phyloP scores from a whole-genome alignment of 1,284 basidiomycete genomes.

The Coniophora puteana region DNA sequence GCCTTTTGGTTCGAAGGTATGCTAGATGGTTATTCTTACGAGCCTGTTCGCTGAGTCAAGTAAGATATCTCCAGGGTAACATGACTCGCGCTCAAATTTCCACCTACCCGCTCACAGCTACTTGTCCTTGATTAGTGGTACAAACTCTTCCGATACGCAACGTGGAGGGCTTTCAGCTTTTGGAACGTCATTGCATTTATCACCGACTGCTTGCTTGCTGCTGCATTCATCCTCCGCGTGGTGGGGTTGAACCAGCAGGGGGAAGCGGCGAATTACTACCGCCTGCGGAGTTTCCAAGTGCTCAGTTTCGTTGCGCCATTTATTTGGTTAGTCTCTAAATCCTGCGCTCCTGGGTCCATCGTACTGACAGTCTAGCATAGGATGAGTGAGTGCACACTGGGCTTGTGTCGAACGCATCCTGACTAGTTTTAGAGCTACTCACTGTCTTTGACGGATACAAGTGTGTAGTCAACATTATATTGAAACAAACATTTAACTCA shows the following conservation, averaged over 20 bases:
- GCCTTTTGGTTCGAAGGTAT: slow-evolving; percentile 78
- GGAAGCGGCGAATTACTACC: slow-evolving; percentile 38
- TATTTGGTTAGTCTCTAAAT: slow-evolving; percentile 71
- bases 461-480: slow-evolving; percentile 32
- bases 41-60: slow-evolving; percentile 5
- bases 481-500: slow-evolving; percentile 1
- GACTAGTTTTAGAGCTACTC: slow-evolving; percentile 54
- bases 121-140: slow-evolving; percentile 44
- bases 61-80: slow-evolving; percentile 65
- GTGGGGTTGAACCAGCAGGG: slow-evolving; percentile 48
- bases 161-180: slow-evolving; percentile 74
- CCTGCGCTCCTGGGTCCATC: not conserved
- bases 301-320: slow-evolving; percentile 84
- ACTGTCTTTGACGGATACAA: slow-evolving; percentile 82
- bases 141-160: slow-evolving; percentile 61
- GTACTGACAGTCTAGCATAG: slow-evolving; percentile 31
- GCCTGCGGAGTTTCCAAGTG: slow-evolving; percentile 81
- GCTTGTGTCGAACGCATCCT: slow-evolving; percentile 8
- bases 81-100: not conserved
- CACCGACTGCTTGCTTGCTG: slow-evolving; percentile 68
- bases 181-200: slow-evolving; percentile 74
- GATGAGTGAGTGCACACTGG: slow-evolving; percentile 65
- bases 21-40: slow-evolving; percentile 10
- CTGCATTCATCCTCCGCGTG: slow-evolving; percentile 75
- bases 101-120: not conserved